Conservation (phyloP, 768 basidiomycete species). For the Boletus pseudopeckii region DNA sequence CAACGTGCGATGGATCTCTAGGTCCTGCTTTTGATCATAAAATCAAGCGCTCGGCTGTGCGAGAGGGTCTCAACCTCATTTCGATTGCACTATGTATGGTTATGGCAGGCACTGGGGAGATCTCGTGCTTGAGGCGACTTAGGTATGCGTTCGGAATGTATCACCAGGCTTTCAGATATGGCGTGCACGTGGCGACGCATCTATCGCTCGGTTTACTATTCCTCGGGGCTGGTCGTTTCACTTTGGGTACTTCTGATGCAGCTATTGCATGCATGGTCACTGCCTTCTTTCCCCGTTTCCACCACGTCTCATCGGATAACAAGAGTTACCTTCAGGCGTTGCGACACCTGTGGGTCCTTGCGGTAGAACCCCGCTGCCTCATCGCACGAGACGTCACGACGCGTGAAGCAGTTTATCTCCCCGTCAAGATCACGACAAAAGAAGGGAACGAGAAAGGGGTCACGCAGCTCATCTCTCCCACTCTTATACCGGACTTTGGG, state of each 20-base stretch:
- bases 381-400: slow-evolving; percentile 92
- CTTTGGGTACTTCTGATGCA: slow-evolving; percentile 86
- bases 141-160: slow-evolving; percentile 89
- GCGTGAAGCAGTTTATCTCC: slow-evolving; percentile 86
- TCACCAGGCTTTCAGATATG: slow-evolving; percentile 73
- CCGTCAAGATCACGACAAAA: slow-evolving; percentile 79
- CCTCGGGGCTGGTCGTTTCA: slow-evolving; percentile 89
- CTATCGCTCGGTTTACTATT: slow-evolving; percentile 89
- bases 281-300: slow-evolving; percentile 90
- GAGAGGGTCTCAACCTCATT: slow-evolving; percentile 85
- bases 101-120: slow-evolving; percentile 96
- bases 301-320: slow-evolving; percentile 78
- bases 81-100: slow-evolving; percentile 86
- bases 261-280: slow-evolving; percentile 87
- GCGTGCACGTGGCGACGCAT: slow-evolving; percentile 86
- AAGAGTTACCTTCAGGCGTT: slow-evolving; percentile 88
- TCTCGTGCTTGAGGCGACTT: slow-evolving; percentile 81
- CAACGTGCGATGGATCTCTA: slow-evolving; percentile 26
- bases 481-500: slow-evolving; percentile 86
- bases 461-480: slow-evolving; percentile 85
- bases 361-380: slow-evolving; percentile 90
- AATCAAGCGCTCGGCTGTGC: slow-evolving; percentile 82
- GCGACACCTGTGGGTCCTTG: slow-evolving; percentile 94
- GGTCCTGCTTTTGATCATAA: slow-evolving; percentile 81
- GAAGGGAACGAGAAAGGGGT: slow-evolving; percentile 62